Conservation (phyloP, 768 basidiomycete genomes). For the Epithele typhae region DNA sequence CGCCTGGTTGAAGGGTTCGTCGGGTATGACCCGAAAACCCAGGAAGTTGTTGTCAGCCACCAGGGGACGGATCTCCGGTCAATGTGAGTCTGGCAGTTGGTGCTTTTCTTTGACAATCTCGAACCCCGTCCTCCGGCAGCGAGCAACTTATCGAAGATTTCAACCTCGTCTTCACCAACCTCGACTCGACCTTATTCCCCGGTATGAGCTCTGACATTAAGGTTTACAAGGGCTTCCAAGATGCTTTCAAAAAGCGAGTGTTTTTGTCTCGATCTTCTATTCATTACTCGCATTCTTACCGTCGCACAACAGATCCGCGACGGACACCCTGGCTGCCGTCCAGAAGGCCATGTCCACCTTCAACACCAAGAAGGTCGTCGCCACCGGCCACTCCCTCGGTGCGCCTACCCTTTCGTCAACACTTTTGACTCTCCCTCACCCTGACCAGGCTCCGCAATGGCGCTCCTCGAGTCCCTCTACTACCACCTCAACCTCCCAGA, state of each 20-base stretch:
- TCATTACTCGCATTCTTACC: too few relatives aligned
- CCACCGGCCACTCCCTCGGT: conserved; percentile 41
- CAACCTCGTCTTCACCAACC: conserved; percentile 30
- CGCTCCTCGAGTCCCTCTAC: conserved; percentile 47
- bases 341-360: conserved; percentile 33
- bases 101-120: too few relatives aligned
- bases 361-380: conserved; percentile 34
- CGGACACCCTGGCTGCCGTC: conserved; percentile 41
- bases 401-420: not conserved
- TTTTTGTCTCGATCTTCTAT: too few relatives aligned
- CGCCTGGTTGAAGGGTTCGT: conserved; percentile 47
- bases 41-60: conserved; percentile 33
- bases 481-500: conserved; percentile 46
- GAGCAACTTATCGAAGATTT: conserved; percentile 39
- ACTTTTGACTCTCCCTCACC: not conserved
- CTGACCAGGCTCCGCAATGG: conserved; percentile 45
- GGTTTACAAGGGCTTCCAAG: conserved; percentile 44
- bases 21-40: conserved; percentile 41
- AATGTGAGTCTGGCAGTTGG: conserved; percentile 24
- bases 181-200: conserved; percentile 44
- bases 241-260: conserved; percentile 39
- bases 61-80: conserved; percentile 33
- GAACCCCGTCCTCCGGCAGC: conserved; percentile 24
- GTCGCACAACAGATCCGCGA: conserved; percentile 34
- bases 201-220: conserved; percentile 37